A percentile compares a stretch with the other conserved stretches of the same genome.
phyloP scores from a whole-genome alignment of 768 basidiomycete genomes.

The Infundibulicybe gibba region DNA sequence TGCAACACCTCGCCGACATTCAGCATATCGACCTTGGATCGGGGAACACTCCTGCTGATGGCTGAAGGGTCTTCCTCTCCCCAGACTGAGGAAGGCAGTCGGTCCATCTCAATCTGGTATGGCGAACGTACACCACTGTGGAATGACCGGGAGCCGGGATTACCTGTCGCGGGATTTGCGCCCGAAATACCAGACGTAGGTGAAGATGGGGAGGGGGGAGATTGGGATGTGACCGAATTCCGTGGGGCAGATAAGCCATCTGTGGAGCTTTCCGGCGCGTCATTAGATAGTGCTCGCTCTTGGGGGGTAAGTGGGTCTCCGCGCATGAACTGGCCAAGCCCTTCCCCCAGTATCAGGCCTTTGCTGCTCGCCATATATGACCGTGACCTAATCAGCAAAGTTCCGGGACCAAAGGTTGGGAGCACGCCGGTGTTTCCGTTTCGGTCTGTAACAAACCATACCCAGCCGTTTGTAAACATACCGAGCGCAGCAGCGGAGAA shows the following conservation, averaged over 20 bases:
- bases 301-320: constrained; percentile 1
- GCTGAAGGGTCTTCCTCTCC: not conserved
- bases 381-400: constrained; percentile 73
- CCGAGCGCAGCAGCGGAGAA: constrained; percentile 76
- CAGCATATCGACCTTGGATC: constrained; percentile 17
- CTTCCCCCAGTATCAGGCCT: constrained; percentile 11
- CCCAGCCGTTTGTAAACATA: constrained; percentile 75
- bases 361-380: constrained; percentile 24
- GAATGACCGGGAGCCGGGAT: constrained; percentile 23
- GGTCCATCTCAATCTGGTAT: not conserved
- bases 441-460: constrained; percentile 83
- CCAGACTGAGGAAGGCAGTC: not conserved
- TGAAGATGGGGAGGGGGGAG: constrained; percentile 31
- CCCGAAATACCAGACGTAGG: constrained; percentile 39
- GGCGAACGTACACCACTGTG: constrained; percentile 12
- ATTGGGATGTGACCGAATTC: constrained; percentile 15
- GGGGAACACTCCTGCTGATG: constrained; percentile 5
- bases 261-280: constrained; percentile 1
- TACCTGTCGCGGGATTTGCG: constrained; percentile 15
- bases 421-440: constrained; percentile 61
- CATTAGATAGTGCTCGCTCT: not conserved
- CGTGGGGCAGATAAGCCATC: constrained; percentile 11
- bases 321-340: constrained; percentile 2
- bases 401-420: constrained; percentile 87
- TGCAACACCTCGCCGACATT: constrained; percentile 53